phyloP scores from a whole-genome alignment of 2,329 filamentous ascomycete genomes.

The Monosporascus sp. region DNA sequence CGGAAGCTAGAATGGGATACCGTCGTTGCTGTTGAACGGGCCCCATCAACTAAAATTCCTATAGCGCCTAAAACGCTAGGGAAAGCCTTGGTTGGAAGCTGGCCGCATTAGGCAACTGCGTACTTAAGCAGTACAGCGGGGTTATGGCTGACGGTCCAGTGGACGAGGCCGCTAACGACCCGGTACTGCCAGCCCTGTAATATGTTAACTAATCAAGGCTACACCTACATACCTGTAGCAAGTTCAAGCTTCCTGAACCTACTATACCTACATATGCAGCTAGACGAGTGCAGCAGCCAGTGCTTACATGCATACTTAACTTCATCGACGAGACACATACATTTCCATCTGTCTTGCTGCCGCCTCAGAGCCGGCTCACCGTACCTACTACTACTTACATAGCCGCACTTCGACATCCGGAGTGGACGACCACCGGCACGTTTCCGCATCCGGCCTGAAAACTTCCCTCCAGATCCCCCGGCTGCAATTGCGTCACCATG shows the following conservation, averaged over 20 bases:
- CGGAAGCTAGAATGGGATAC: not conserved
- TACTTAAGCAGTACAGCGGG: not conserved
- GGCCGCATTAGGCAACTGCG: not conserved
- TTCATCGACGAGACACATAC: not conserved
- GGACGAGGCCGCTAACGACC: no score
- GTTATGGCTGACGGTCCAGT: not conserved
- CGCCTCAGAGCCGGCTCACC: not conserved
- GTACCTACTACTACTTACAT: not conserved
- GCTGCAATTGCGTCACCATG: conserved; percentile 13
- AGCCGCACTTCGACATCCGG: not conserved
- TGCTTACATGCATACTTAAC: not conserved
- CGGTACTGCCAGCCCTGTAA: no score
- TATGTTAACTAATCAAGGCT: no score
- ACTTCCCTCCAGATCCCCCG: not conserved
- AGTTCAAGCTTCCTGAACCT: not conserved
- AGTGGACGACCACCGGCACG: not conserved
- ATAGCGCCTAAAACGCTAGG: not conserved
- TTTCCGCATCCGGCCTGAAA: not conserved
- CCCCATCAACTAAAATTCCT: not conserved
- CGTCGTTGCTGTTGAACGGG: not conserved
- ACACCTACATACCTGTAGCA: no score
- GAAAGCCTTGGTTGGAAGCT: not conserved
- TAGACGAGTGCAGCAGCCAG: not conserved
- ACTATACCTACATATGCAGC: not conserved
- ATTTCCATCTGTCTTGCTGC: not conserved